A percentile compares a stretch with the other conserved stretches of the same genome.
These are phyloP conservation scores for Pseudoturritis turrita DNA, from an alignment of 345 rosid genomes.

Conservation along the genomic window DNA sequence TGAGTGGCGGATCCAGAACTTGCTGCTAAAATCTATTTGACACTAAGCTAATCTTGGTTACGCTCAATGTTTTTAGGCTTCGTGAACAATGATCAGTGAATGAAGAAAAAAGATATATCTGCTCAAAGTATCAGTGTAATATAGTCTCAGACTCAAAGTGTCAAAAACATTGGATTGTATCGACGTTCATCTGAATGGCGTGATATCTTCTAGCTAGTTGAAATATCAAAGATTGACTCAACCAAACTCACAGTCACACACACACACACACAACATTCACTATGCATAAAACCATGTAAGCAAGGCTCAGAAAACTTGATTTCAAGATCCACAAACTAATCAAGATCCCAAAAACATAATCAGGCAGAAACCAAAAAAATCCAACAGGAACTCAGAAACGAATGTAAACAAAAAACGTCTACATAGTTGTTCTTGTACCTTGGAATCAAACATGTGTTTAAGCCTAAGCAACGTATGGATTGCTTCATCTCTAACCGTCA, in stretches of 20 bases:
- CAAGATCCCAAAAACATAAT: neutral
- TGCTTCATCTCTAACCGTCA: constrained; percentile 63
- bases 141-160: neutral
- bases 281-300: neutral
- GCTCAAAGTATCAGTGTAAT: neutral
- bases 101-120: neutral
- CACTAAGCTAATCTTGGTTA: neutral
- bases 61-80: neutral
- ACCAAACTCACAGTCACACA: constrained; percentile 2
- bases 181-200: neutral
- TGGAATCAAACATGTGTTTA: constrained; percentile 70
- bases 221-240: too few relatives aligned
- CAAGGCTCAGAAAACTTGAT: neutral
- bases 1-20: neutral
- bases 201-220: too few relatives aligned
- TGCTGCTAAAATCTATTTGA: neutral
- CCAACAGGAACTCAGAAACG: neutral
- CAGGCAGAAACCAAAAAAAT: neutral
- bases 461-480: constrained; percentile 71
- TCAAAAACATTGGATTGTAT: neutral
- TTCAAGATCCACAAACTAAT: neutral
- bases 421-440: constrained; percentile 39
- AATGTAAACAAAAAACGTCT: neutral
- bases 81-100: neutral
- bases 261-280: neutral